Conservation (phyloP, 1,139 yeast genomes). For the Scheffersomyces titani region DNA sequence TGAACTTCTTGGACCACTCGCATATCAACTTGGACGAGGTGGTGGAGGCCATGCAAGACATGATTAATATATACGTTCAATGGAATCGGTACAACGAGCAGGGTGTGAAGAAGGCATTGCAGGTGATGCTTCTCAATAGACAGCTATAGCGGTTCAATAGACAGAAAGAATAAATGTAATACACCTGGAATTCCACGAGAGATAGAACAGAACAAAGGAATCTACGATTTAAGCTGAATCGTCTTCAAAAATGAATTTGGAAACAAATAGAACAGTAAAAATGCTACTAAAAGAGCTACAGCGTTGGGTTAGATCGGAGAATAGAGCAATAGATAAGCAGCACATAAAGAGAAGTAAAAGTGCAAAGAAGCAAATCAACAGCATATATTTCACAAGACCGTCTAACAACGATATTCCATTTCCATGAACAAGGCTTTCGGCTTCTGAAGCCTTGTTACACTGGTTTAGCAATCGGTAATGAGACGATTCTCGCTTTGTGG, state of each 20-base stretch:
- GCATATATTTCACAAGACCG: no score
- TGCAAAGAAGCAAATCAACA: no score
- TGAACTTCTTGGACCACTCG: slow-evolving; percentile 68
- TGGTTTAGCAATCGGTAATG: not conserved
- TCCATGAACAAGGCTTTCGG: not conserved
- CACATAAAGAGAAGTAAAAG: no score
- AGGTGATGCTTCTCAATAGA: slow-evolving; percentile 40
- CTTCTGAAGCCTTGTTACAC: not conserved
- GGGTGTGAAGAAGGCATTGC: slow-evolving; percentile 41
- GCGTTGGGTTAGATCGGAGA: no score
- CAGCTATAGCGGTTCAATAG: slow-evolving; percentile 7
- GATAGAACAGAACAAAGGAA: no score
- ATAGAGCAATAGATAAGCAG: no score
- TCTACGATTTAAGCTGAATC: no score
- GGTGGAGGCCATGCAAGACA: slow-evolving; percentile 79
- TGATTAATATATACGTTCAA: slow-evolving; percentile 72
- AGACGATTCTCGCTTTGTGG: not conserved
- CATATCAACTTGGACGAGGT: slow-evolving; percentile 77
- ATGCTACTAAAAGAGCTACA: no score
- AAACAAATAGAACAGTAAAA: no score
- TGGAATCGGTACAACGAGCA: slow-evolving; percentile 85
- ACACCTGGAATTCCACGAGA: no score
- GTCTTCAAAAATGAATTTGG: no score
- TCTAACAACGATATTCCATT: no score
- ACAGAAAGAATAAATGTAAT: not conserved